Percentiles rank a stretch among this genome's conserved stretches.
phyloP scores from a whole-genome alignment of 768 basidiomycete species.

The Pleurotus salmoneostramineus region DNA sequence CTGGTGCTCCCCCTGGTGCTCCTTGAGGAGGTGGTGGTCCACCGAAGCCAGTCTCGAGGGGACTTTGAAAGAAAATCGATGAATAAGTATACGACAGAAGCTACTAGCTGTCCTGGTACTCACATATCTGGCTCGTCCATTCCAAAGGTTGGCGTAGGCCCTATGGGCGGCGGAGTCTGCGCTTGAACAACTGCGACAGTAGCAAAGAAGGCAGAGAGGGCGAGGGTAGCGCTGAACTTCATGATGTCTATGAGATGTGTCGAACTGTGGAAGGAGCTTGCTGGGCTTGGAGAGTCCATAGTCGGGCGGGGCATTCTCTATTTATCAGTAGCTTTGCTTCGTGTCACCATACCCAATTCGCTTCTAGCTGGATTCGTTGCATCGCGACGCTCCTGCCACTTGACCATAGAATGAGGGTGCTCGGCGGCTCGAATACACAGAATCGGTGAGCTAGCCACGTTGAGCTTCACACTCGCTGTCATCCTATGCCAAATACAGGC shows the following conservation, averaged over 20 bases:
- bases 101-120: background rate
- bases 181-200: background rate
- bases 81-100: background rate
- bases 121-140: background rate
- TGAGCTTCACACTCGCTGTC: background rate
- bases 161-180: background rate
- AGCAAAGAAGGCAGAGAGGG: conserved; percentile 1
- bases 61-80: background rate
- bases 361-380: background rate
- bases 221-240: conserved; percentile 1
- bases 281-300: background rate
- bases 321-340: background rate
- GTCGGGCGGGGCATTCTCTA: background rate
- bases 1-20: background rate
- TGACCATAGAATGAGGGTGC: background rate
- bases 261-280: no score
- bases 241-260: background rate
- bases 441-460: background rate
- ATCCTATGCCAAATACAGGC: background rate
- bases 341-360: background rate
- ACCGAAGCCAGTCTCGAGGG: background rate
- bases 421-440: background rate
- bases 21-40: no score
- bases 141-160: background rate
- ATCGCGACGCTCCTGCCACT: background rate